A percentile compares a stretch with the other conserved stretches of the same genome.
Evolutionary conservation across 2,329 filamentous ascomycete species (phyloP).

Genomic region (Aspergillus sp.): DNA sequence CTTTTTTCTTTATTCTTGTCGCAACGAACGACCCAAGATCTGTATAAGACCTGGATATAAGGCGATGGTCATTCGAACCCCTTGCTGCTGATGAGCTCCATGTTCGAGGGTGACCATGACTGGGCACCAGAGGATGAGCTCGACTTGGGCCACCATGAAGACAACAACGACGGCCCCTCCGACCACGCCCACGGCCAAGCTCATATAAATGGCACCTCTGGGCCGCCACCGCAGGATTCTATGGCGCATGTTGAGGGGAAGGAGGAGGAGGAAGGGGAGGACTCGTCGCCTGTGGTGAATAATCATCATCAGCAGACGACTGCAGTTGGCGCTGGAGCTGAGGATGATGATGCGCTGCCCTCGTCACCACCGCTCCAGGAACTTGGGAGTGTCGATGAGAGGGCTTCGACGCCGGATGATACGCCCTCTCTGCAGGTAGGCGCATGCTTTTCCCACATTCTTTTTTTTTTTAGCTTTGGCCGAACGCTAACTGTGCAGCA

Average conservation of each 20-base stretch:
- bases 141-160: constrained; percentile 35
- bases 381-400: constrained; percentile 51
- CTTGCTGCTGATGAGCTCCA: constrained; percentile 61
- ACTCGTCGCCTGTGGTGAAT: constrained; percentile 17
- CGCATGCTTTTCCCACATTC: constrained; percentile 40
- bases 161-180: no score
- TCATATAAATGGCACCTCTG: no score
- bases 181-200: no score
- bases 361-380: constrained; percentile 5
- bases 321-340: background rate
- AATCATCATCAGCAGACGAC: constrained; percentile 6
- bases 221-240: background rate
- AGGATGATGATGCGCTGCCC: constrained; percentile 16
- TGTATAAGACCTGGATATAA: constrained; percentile 12
- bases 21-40: background rate
- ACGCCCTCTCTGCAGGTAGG: constrained; percentile 72
- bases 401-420: constrained; percentile 70
- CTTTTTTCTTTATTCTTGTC: background rate
- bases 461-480: constrained; percentile 35
- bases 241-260: constrained; percentile 14
- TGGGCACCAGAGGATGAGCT: constrained; percentile 51
- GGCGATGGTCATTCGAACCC: constrained; percentile 47
- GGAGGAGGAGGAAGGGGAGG: constrained; percentile 2
- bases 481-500: constrained; percentile 31
- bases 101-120: constrained; percentile 54